Evolutionary conservation across 2,329 filamentous ascomycete genomes (phyloP), one percentile per base, ranked within the genome.

Genomic region (Exophiala sp.): DNA sequence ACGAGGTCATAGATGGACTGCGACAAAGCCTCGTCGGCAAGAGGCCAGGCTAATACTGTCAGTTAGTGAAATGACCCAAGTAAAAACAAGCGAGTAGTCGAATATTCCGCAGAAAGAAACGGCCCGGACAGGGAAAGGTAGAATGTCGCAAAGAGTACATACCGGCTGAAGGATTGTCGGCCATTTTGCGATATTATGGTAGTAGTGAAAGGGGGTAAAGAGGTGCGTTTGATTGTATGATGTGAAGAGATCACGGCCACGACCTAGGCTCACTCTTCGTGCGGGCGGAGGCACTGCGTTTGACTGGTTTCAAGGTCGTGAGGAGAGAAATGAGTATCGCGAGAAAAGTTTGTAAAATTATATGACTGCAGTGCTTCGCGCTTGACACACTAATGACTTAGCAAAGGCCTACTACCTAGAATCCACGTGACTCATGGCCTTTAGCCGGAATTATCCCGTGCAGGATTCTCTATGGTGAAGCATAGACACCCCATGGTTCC

Each of bases 1-100:
- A 90, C 77, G 48, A 89, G 78, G 62, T 94, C 86, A 57, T 95
- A 80, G 58, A 96, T 82, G 68, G 90, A 83, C 74, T 89, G 83
- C 48, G 85, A 81, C 58, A 94, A 77, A 63, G 81, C 79, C 65
- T 80, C 77, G 66, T 88, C 84, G 69, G 85, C 84, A 67, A 85
- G 68, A 55, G 83, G 83, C 82, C 83, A 86, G 58, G 83, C 82
- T 22, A 37, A 11, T 9, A 5, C 6, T n/a, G 29, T n/a, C 18
- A 19, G 34, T 37, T 16, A 37, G 34, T 37, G n/a, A 32, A 10
- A 10, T 27, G 5, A 27, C 24, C n/a, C n/a, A n/a, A n/a, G n/a
- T n/a, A n/a, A n/a, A n/a, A n/a, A n/a, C n/a, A n/a, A n/a, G n/a
- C n/a, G n/a, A n/a, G n/a, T n/a, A n/a, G n/a, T n/a, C n/a, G n/a